Evolutionary conservation across 2,329 filamentous ascomycete species (phyloP).

Genomic region (Dothistroma pini): DNA sequence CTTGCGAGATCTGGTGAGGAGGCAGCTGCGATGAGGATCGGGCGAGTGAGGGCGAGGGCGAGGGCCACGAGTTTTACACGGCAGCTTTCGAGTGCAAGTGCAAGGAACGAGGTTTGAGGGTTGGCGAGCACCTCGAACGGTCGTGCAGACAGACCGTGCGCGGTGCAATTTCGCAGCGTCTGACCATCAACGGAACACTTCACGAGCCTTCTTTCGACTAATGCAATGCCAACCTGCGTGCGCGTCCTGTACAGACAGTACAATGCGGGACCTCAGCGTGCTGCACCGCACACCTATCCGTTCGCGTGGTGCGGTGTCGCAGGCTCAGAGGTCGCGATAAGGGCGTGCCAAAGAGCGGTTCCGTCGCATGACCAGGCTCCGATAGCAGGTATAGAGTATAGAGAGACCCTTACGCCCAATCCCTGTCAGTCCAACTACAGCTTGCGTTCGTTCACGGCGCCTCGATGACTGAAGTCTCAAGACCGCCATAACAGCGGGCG

Average conservation of each 20-base stretch:
- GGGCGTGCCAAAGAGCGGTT: neutral
- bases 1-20: neutral
- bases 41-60: no score
- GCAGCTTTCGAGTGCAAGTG: neutral
- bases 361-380: constrained; percentile 4
- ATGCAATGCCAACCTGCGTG: neutral
- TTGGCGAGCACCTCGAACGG: neutral
- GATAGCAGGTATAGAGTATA: neutral
- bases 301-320: neutral
- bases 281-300: neutral
- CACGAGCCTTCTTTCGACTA: neutral
- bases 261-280: neutral
- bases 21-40: neutral
- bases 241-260: neutral
- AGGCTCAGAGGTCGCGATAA: neutral
- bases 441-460: neutral
- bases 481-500: neutral
- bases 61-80: neutral
- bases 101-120: neutral
- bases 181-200: no score
- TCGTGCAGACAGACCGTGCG: neutral
- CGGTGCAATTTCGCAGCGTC: no score
- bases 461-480: neutral
- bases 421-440: constrained; percentile 1
- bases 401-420: neutral